Conservation (phyloP, 768 basidiomycete genomes). For the Agaricus subrufescens region DNA sequence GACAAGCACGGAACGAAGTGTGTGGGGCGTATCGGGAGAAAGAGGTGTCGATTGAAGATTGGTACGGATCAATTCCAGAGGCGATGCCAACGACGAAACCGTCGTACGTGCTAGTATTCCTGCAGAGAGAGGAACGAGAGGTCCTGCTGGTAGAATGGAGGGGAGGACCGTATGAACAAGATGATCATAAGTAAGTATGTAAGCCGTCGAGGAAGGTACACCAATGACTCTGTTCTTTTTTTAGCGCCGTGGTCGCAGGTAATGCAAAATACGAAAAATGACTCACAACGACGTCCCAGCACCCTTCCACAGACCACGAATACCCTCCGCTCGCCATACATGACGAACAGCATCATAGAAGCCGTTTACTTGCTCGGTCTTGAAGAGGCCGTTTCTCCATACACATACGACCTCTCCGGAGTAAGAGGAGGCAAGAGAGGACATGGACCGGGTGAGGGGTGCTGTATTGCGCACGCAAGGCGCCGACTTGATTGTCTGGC, state of each 20-base stretch:
- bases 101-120: slow-evolving; percentile 80
- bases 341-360: slow-evolving; percentile 82
- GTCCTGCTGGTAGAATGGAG: slow-evolving; percentile 45
- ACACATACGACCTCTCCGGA: slow-evolving; percentile 68
- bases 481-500: slow-evolving; percentile 55
- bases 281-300: slow-evolving; percentile 84
- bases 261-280: not conserved
- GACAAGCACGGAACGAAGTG: slow-evolving; percentile 66
- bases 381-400: slow-evolving; percentile 70
- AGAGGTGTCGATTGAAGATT: slow-evolving; percentile 86
- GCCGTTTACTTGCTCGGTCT: slow-evolving; percentile 71
- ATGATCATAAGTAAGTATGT: slow-evolving; percentile 96
- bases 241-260: slow-evolving; percentile 10
- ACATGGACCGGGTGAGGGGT: slow-evolving; percentile 39
- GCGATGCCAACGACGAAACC: slow-evolving; percentile 76
- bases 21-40: slow-evolving; percentile 67
- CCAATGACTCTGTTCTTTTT: slow-evolving; percentile 65
- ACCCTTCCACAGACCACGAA: slow-evolving; percentile 92
- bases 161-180: slow-evolving; percentile 64
- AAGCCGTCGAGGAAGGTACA: slow-evolving; percentile 87
- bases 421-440: slow-evolving; percentile 38
- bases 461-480: slow-evolving; percentile 76
- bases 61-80: slow-evolving; percentile 90
- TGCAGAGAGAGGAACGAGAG: slow-evolving; percentile 68
- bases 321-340: slow-evolving; percentile 78